Evolutionary conservation across 257 asterid genomes (phyloP).

Genomic region (Orobanche coerulescens): DNA sequence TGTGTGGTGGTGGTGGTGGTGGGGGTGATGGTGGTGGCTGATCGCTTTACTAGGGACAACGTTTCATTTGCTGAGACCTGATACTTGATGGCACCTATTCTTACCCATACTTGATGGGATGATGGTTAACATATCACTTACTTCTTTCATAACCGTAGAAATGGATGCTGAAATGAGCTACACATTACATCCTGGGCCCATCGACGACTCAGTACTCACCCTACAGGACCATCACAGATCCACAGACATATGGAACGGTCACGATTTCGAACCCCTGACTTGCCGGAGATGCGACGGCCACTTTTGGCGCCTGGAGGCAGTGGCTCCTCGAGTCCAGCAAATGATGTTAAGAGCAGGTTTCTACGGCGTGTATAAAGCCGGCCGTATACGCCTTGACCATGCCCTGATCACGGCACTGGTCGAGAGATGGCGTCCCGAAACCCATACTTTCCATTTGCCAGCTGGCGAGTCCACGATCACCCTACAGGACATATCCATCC

Average conservation of each 20-base stretch:
- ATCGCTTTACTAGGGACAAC: too few relatives aligned
- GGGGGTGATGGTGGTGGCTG: too few relatives aligned
- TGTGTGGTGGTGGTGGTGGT: too few relatives aligned
- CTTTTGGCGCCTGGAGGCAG: conserved; percentile 71
- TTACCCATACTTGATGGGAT: too few relatives aligned
- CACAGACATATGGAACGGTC: conserved; percentile 65
- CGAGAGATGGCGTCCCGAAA: conserved; percentile 81
- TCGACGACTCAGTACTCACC: conserved; percentile 58
- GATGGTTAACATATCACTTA: too few relatives aligned
- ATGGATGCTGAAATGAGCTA: conserved; percentile 45
- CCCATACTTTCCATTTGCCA: conserved; percentile 76
- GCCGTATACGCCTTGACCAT: conserved; percentile 73
- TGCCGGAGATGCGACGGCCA: conserved; percentile 78
- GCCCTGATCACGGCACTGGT: conserved; percentile 73
- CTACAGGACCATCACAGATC: conserved; percentile 75
- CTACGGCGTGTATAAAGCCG: conserved; percentile 73
- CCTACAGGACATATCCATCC: conserved; percentile 56
- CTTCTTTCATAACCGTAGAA: too few relatives aligned
- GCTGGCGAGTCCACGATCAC: conserved; percentile 74
- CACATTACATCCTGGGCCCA: conserved; percentile 69
- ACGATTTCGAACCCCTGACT: conserved; percentile 66
- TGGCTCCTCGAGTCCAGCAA: conserved; percentile 58
- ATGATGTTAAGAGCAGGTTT: conserved; percentile 66
- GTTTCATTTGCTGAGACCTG: too few relatives aligned
- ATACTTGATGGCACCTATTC: too few relatives aligned